These are phyloP conservation scores for Buxus sempervirens DNA, from an alignment of 164 flowering plant species.

Conservation along the genomic window DNA sequence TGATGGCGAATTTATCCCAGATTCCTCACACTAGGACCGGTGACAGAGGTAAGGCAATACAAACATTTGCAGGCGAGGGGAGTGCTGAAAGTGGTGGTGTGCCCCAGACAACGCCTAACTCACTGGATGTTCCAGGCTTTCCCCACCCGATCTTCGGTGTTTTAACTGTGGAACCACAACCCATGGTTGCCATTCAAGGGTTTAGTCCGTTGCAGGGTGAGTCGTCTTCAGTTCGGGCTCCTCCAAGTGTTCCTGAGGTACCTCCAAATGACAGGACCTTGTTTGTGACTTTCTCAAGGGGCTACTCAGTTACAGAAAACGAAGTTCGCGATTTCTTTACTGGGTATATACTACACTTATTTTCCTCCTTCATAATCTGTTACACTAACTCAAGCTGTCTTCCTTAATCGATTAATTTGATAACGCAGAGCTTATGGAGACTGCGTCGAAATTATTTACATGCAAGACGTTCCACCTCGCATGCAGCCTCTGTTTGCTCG, in stretches of 20 bases:
- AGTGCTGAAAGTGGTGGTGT: not conserved
- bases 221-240: too few species aligned
- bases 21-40: not conserved
- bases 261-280: slow-evolving; percentile 40
- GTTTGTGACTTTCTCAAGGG: slow-evolving; percentile 60
- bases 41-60: too few species aligned
- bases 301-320: slow-evolving; percentile 39
- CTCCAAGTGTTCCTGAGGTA: not conserved
- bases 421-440: slow-evolving; percentile 28
- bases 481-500: slow-evolving; percentile 48
- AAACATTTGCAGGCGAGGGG: not conserved
- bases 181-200: not conserved
- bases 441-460: slow-evolving; percentile 34
- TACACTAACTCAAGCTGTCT: not conserved
- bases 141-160: too few species aligned
- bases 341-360: slow-evolving; percentile 14
- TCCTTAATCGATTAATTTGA: not conserved
- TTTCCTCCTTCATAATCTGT: not conserved
- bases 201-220: not conserved
- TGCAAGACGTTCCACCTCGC: slow-evolving; percentile 38
- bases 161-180: not conserved
- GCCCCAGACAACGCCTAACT: too few species aligned
- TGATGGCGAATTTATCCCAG: not conserved
- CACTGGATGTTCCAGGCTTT: not conserved
- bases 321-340: slow-evolving; percentile 41